Conservation (phyloP, 1,284 basidiomycete species). For the Amylostereum chailletii region DNA sequence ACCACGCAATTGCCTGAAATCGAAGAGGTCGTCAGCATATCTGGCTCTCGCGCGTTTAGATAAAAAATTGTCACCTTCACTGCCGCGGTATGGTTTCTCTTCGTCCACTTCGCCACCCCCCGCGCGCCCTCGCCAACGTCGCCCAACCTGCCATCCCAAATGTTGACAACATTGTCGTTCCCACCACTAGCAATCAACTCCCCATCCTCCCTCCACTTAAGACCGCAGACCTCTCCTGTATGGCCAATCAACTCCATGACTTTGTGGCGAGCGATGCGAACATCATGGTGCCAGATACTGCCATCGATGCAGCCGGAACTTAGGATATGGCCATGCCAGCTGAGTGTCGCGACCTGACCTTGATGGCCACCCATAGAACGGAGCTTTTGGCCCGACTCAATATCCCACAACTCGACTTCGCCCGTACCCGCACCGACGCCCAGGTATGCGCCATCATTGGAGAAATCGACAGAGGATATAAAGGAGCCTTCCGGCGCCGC, state of each 20-base stretch:
- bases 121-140: constrained; percentile 53
- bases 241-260: constrained; percentile 86
- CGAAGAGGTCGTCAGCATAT: background rate
- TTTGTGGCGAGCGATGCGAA: constrained; percentile 80
- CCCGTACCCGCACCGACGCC: constrained; percentile 83
- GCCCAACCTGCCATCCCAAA: constrained; percentile 84
- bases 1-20: constrained; percentile 86
- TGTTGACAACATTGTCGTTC: constrained; percentile 95
- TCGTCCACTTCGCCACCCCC: constrained; percentile 80
- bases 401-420: constrained; percentile 94
- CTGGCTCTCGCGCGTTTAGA: background rate
- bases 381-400: constrained; percentile 72
- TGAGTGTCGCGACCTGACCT: constrained; percentile 73
- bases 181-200: constrained; percentile 90
- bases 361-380: constrained; percentile 84
- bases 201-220: constrained; percentile 78
- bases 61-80: constrained; percentile 60
- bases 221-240: constrained; percentile 81
- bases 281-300: constrained; percentile 92
- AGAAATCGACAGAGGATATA: constrained; percentile 79
- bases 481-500: constrained; percentile 69
- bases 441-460: constrained; percentile 80
- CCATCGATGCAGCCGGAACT: constrained; percentile 88
- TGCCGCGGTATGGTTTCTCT: constrained; percentile 89
- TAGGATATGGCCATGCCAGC: constrained; percentile 82